These are phyloP conservation scores for Phlebiopsis gigantea DNA, from an alignment of 768 basidiomycete genomes.

Conservation along the genomic window DNA sequence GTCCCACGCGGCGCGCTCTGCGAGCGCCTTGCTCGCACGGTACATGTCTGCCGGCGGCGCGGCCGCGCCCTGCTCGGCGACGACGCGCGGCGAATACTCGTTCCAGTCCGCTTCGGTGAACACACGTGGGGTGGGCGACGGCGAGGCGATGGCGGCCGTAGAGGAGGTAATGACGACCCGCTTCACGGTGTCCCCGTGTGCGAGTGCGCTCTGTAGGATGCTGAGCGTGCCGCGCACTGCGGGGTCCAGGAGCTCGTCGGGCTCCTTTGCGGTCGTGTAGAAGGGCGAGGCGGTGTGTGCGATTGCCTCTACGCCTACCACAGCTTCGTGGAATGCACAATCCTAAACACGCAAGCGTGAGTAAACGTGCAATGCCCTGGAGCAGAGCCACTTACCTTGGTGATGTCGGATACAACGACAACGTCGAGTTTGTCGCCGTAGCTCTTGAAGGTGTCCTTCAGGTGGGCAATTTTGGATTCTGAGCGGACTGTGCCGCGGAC, in stretches of 20 bases:
- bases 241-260: constrained; percentile 32
- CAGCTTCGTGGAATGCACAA: constrained; percentile 21
- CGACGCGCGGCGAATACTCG: constrained; percentile 22
- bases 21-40: constrained; percentile 57
- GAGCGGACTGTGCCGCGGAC: constrained; percentile 64
- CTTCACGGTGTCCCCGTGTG: constrained; percentile 39
- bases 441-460: constrained; percentile 44
- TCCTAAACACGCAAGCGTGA: constrained; percentile 5
- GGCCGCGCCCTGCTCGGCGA: constrained; percentile 24
- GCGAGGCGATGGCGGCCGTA: constrained; percentile 39
- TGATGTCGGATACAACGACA: constrained; percentile 63
- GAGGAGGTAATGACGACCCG: constrained; percentile 71
- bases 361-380: background rate
- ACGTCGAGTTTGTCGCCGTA: constrained; percentile 54
- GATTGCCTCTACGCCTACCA: constrained; percentile 20
- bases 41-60: constrained; percentile 39
- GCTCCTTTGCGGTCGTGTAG: constrained; percentile 11
- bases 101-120: constrained; percentile 48
- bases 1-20: constrained; percentile 36
- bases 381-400: constrained; percentile 27
- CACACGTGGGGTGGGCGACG: constrained; percentile 14
- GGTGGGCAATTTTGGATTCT: constrained; percentile 45
- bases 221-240: constrained; percentile 39
- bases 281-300: constrained; percentile 19
- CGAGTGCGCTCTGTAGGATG: constrained; percentile 30